Evolutionary conservation across 331 rosid species (phyloP), one percentile per base, ranked within the genome.

Genomic region (Pyracantha coccinea): DNA sequence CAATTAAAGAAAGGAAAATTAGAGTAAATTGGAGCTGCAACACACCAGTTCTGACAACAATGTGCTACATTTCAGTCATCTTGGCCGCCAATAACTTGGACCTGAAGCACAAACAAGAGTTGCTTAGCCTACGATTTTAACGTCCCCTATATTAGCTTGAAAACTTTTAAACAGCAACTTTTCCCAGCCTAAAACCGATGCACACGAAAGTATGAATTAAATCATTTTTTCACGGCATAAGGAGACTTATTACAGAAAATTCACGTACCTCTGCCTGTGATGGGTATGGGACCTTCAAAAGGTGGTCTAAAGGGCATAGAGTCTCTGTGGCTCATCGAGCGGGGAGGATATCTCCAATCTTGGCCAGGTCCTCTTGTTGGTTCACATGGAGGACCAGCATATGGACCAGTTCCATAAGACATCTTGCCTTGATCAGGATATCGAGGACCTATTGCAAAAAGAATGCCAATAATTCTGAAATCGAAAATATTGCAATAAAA

Each of bases 321-420:
- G 68, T 90, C 85, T 79, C 96, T 81, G 71, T 89, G 89, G 76
- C 77, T 87, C 84, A 84, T 71, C 29, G 89, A 89, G 24, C 85
- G 85, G 14, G 95, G 87, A 75, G 95, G 93, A 88, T 71, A 90
- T 81, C 97, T 88, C 97, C 91, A 88, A 41, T 90, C 92, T 72
- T 89, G 96, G 74, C 78, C 84, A n/a, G 89, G 86, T 63, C 83
- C 72, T 82, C 97, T 85, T 45, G 87, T 28, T 38, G 96, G 82
- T 77, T 88, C 98, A 78, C 81, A 83, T 31, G 97, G 95, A 79
- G 90, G 90, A 73, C 97, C 93, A 76, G 78, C 83, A 82, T 78
- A 86, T 10, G 93, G 83, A 62, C 66, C 83, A 69, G 87, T 88
- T 38, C 78, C 83, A 78, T 72, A 84, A 68, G 81, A 77, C 5